phyloP scores from a whole-genome alignment of 2,329 filamentous ascomycete species.

The Penicillium sp. region DNA sequence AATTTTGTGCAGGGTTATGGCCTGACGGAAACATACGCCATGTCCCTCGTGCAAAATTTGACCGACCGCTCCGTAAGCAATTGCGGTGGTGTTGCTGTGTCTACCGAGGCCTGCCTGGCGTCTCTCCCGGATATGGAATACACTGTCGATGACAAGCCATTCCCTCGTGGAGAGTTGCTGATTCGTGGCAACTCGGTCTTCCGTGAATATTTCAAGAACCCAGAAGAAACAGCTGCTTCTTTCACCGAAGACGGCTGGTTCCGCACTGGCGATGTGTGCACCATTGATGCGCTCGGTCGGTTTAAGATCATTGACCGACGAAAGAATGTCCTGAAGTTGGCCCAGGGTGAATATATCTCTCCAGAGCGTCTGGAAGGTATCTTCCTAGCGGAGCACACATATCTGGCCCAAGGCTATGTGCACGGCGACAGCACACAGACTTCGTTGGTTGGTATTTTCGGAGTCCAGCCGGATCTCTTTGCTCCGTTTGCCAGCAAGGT shows the following conservation, averaged over 20 bases:
- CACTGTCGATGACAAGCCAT: constrained; percentile 77
- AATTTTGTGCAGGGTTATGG: constrained; percentile 85
- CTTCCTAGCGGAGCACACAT: constrained; percentile 74
- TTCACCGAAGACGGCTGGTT: constrained; percentile 93
- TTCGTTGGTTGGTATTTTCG: constrained; percentile 79
- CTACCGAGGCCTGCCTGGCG: constrained; percentile 71
- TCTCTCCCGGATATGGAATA: constrained; percentile 96
- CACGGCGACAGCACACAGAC: constrained; percentile 85
- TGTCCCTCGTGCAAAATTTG: constrained; percentile 63
- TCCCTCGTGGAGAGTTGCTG: constrained; percentile 85
- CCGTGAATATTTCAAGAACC: constrained; percentile 83
- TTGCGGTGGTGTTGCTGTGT: constrained; percentile 68
- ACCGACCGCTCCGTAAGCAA: constrained; percentile 74
- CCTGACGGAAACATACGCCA: constrained; percentile 87
- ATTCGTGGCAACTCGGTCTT: constrained; percentile 78
- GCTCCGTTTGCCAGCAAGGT: constrained; percentile 75
- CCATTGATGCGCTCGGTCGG: constrained; percentile 78
- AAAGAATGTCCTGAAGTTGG: constrained; percentile 98
- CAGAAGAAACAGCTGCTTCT: constrained; percentile 77
- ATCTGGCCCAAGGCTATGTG: constrained; percentile 77
- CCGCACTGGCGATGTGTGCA: constrained; percentile 87
- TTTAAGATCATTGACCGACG: constrained; percentile 92
- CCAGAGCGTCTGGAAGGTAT: constrained; percentile 97
- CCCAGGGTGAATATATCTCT: constrained; percentile 96
- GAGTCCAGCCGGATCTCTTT: constrained; percentile 79